These are phyloP conservation scores for Blastocladiella britannica DNA, from an alignment of 192 early-diverging fungal species.

Conservation along the genomic window DNA sequence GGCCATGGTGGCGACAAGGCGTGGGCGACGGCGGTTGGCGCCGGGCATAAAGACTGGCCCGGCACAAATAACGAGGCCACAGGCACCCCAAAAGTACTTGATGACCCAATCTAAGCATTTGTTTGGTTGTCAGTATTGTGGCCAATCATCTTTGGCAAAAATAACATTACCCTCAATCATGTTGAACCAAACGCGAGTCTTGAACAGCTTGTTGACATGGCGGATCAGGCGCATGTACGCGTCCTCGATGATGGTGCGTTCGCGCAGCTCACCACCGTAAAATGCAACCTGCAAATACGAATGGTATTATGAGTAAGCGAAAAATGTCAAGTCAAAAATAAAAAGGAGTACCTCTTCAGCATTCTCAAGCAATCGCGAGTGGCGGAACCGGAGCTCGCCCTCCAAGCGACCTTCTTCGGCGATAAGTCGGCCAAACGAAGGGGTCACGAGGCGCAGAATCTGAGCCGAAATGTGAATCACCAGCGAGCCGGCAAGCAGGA, in stretches of 20 bases:
- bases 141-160: too few species aligned
- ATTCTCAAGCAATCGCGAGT: constrained; percentile 83
- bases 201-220: constrained; percentile 74
- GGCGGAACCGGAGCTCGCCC: constrained; percentile 86
- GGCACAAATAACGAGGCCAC: constrained; percentile 63
- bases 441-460: constrained; percentile 63
- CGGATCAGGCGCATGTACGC: constrained; percentile 58
- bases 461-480: constrained; percentile 56
- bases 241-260: constrained; percentile 55
- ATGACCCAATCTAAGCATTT: constrained; percentile 94
- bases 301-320: too few species aligned
- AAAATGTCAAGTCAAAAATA: too few species aligned
- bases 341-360: too few species aligned
- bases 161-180: constrained; percentile 59
- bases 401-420: constrained; percentile 78
- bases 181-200: constrained; percentile 60
- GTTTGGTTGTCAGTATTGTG: too few species aligned
- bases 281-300: too few species aligned
- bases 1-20: not conserved
- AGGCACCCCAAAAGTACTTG: constrained; percentile 95
- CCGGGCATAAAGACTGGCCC: constrained; percentile 60
- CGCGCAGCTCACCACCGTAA: constrained; percentile 61
- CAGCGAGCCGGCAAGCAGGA: constrained; percentile 58
- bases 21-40: constrained; percentile 1
- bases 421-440: constrained; percentile 88